Evolutionary conservation across 2,329 filamentous ascomycete species (phyloP).

Genomic region (Trichoderma polysporum): DNA sequence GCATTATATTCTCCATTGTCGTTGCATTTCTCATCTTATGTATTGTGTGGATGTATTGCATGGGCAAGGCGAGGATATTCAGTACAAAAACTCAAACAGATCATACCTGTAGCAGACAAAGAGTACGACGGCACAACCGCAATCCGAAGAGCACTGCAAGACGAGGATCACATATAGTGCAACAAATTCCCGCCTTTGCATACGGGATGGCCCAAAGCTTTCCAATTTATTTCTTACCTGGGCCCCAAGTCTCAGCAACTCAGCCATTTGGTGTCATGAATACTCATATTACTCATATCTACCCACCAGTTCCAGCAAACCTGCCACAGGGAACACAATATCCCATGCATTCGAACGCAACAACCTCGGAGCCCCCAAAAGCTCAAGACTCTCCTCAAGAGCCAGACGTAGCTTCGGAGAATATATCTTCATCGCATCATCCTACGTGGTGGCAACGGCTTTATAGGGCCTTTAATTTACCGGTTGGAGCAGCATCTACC

Average conservation of each 20-base stretch:
- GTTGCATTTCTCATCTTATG: constrained; percentile 32
- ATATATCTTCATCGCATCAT: constrained; percentile 22
- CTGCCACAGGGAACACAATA: background rate
- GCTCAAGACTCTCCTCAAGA: background rate
- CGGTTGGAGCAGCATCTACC: constrained; percentile 38
- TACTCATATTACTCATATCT: background rate
- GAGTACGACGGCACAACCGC: background rate
- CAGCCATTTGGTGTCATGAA: background rate
- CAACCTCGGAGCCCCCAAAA: background rate
- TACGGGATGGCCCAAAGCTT: background rate
- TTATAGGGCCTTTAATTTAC: constrained; percentile 30
- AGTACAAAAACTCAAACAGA: background rate
- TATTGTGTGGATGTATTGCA: constrained; percentile 37
- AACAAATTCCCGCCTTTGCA: background rate
- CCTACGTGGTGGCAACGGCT: constrained; percentile 33
- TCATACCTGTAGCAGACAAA: constrained; percentile 22
- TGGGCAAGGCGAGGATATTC: constrained; percentile 28
- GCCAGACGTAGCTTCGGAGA: background rate
- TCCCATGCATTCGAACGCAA: background rate
- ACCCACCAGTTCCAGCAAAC: background rate
- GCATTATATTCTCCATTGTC: constrained; percentile 40
- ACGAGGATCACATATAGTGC: background rate
- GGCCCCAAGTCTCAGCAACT: background rate
- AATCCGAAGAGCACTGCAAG: background rate
- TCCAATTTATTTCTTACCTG: background rate